Evolutionary conservation across 2,329 filamentous ascomycete species (phyloP).

Genomic region (Zymoseptoria passerinii): DNA sequence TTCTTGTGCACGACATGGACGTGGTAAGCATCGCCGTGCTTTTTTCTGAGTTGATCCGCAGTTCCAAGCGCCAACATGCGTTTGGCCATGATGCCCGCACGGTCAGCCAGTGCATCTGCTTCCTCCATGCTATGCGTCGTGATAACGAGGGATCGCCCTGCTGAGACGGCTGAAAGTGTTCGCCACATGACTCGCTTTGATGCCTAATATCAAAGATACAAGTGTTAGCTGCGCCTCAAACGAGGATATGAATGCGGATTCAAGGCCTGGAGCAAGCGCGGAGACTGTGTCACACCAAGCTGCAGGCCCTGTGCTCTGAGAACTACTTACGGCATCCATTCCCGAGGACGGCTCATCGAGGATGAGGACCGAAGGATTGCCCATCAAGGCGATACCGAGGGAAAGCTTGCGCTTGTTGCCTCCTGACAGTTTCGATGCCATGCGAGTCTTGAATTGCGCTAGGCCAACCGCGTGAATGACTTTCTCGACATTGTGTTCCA

Average conservation of each 20-base stretch:
- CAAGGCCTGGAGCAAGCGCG: too few relatives aligned
- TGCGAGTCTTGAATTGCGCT: constrained; percentile 58
- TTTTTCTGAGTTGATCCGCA: constrained; percentile 60
- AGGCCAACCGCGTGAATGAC: constrained; percentile 78
- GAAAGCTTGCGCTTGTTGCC: constrained; percentile 92
- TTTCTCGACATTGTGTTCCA: constrained; percentile 68
- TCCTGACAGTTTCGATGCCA: constrained; percentile 72
- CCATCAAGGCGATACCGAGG: constrained; percentile 83
- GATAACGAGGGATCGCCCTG: constrained; percentile 72
- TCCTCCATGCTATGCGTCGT: constrained; percentile 97
- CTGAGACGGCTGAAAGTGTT: constrained; percentile 64
- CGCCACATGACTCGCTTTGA: constrained; percentile 92
- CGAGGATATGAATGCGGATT: too few relatives aligned
- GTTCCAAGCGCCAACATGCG: constrained; percentile 80
- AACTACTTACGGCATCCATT: constrained; percentile 85
- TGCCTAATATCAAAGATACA: too few relatives aligned
- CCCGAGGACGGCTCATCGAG: constrained; percentile 85
- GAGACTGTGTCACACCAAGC: too few relatives aligned
- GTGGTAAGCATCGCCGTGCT: constrained; percentile 70
- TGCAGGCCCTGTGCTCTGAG: too few relatives aligned
- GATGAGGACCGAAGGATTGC: constrained; percentile 77
- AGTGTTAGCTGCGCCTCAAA: too few relatives aligned
- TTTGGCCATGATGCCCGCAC: constrained; percentile 77
- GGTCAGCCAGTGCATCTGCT: constrained; percentile 74
- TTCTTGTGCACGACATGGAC: constrained; percentile 70